Evolutionary conservation across 2,329 filamentous ascomycete genomes (phyloP).

Genomic region (Ceratocystis variospora): DNA sequence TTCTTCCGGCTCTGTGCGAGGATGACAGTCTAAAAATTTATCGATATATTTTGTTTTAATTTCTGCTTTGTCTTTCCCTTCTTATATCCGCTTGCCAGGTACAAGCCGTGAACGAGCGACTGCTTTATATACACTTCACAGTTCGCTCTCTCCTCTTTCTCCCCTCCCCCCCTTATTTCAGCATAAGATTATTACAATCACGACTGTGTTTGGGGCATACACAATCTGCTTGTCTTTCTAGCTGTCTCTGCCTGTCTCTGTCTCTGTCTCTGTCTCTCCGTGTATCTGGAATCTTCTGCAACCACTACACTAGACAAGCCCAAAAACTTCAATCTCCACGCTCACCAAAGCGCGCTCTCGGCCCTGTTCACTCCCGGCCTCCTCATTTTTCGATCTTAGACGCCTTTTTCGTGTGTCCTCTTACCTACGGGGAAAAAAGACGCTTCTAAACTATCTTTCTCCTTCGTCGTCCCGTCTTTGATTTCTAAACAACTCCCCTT

Average conservation of each 20-base stretch:
- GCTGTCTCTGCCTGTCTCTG: background rate
- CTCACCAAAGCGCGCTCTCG: background rate
- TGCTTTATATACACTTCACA: background rate
- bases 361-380: background rate
- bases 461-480: background rate
- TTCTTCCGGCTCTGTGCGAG: background rate
- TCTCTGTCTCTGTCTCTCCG: background rate
- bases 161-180: background rate
- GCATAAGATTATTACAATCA: background rate
- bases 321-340: background rate
- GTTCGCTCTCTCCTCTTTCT: background rate
- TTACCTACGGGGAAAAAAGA: background rate
- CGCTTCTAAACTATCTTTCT: background rate
- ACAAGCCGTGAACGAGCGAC: background rate
- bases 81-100: background rate
- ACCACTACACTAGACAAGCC: background rate
- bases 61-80: background rate
- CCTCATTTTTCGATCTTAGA: conserved; percentile 2
- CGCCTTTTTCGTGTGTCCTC: background rate
- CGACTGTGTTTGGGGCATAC: background rate
- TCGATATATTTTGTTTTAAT: too few species aligned
- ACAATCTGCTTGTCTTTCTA: background rate
- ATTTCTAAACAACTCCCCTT: background rate
- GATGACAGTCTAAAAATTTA: too few species aligned
- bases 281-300: background rate